These are phyloP conservation scores for Populus tomentosa DNA, from an alignment of 441 rosid species.

Conservation along the genomic window DNA sequence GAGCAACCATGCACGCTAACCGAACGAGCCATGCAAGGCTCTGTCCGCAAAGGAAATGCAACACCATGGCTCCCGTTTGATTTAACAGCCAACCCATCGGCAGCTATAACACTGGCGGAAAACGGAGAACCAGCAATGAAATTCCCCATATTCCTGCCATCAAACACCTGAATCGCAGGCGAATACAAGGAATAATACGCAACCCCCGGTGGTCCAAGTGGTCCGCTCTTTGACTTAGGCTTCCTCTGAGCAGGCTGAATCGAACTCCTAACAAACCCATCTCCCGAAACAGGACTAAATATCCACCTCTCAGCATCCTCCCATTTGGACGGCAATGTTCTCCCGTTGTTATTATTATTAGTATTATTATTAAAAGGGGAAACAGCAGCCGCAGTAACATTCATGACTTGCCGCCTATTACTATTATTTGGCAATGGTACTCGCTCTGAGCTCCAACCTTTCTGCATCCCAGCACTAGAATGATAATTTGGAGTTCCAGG, in stretches of 20 bases:
- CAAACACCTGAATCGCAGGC: slow-evolving; percentile 63
- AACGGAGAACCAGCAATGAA: slow-evolving; percentile 65
- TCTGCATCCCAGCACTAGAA: slow-evolving; percentile 56
- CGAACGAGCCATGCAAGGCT: slow-evolving; percentile 89
- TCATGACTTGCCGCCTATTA: slow-evolving; percentile 44
- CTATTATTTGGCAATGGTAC: slow-evolving; percentile 55
- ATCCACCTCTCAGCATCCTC: slow-evolving; percentile 99
- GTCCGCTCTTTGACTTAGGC: slow-evolving; percentile 97
- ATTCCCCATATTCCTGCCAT: slow-evolving; percentile 40
- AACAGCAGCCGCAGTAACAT: slow-evolving; percentile 32
- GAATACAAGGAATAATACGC: slow-evolving; percentile 71
- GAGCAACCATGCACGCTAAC: slow-evolving; percentile 90
- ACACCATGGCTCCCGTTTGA: slow-evolving; percentile 33
- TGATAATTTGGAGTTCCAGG: slow-evolving; percentile 84
- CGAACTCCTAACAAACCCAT: slow-evolving; percentile 45
- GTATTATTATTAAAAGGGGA: slow-evolving; percentile 43
- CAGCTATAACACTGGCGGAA: slow-evolving; percentile 62
- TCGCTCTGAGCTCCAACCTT: slow-evolving; percentile 96
- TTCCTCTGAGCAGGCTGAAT: slow-evolving; percentile 47
- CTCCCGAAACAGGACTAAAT: slow-evolving; percentile 80
- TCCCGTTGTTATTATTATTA: slow-evolving; percentile 24
- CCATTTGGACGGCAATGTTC: slow-evolving; percentile 93
- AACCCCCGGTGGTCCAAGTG: slow-evolving; percentile 89
- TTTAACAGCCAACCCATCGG: slow-evolving; percentile 40
- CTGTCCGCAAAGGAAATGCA: slow-evolving; percentile 41